Base-by-base conservation (phyloP, 148 eudicot species). In the Heliosperma pusillum region DNA sequence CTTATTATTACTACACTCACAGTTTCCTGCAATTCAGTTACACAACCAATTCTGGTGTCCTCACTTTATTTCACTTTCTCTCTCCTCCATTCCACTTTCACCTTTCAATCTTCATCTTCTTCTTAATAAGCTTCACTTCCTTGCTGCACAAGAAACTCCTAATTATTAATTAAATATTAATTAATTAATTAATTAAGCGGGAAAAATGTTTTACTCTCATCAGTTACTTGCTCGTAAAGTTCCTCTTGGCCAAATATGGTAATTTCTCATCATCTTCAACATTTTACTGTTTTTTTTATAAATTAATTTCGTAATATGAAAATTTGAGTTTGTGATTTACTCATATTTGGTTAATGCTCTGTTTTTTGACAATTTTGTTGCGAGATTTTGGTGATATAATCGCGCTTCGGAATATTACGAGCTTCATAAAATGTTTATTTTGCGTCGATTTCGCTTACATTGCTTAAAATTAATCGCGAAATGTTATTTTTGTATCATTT, bases 241-340 rank as follows among this genome's bases (percentile, higher is more conserved):
- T 78, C 92, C 98, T 0, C 87, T 95, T 6, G 98, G 98, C 3
- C 98, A 95, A 71, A 92, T 95, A 85, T 95, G 98, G 98, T 95
- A 70, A 62, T 5, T 12, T n/a, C 22, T 59, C 4, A 6, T 59
- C 26, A 3, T 24, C 26, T 59, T 59, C 30, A 1, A 24, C 1
- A 61, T 25, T 21, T 61, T 61, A 22, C 65, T 0, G 26, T 21
- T 3, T 10, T 61, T 61, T n/a, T 61, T 24, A 58, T 22, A 20
- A 60, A 56, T 4, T 4, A 59, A 21, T 6, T 59, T 59, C 25
- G 3, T 13, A 59, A n/a, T 59, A n/a, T n/a, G n/a, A n/a, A n/a
- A n/a, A n/a, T n/a, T 61, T 4, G 7, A 21, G 63, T 26, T 2
- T 61, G 6, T 61, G 3, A 61, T 61, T 24, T 22, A 22, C 65